These are phyloP conservation scores for Aspergillus neoniger DNA, from an alignment of 2,329 filamentous ascomycete species.

Conservation along the genomic window DNA sequence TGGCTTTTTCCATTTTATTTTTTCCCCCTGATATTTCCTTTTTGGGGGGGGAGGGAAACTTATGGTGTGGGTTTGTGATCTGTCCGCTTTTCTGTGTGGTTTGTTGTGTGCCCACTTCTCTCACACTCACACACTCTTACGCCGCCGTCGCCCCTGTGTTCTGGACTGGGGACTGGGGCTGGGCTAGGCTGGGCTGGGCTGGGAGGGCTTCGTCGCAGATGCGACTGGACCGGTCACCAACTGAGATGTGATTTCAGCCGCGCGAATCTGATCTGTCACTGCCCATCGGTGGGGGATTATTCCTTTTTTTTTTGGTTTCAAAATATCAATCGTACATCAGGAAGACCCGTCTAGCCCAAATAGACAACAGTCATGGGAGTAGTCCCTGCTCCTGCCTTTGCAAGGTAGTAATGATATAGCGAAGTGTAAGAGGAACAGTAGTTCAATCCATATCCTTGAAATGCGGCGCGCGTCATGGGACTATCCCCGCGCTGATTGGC, in stretches of 20 bases:
- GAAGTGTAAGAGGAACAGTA: not conserved
- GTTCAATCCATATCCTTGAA: not conserved
- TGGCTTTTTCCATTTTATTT: conserved; percentile 49
- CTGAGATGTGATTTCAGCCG: not conserved
- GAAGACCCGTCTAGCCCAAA: too few relatives aligned
- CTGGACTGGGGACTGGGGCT: not conserved
- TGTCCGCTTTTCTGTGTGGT: not conserved
- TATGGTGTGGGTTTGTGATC: not conserved
- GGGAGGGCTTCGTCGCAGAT: conserved; percentile 1
- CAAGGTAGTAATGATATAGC: too few relatives aligned
- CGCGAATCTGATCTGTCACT: not conserved
- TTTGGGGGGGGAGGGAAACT: not conserved
- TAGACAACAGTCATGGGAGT: too few relatives aligned
- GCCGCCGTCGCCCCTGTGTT: not conserved
- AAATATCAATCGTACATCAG: not conserved
- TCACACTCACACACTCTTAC: too few relatives aligned
- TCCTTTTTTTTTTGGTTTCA: too few relatives aligned
- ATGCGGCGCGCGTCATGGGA: conserved; percentile 13
- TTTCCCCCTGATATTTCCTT: not conserved
- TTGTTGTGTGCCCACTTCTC: too few relatives aligned
- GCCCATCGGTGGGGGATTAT: not conserved
- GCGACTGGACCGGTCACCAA: conserved; percentile 10
- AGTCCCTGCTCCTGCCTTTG: too few relatives aligned
- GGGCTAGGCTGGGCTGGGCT: too few relatives aligned
- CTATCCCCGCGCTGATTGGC: conserved; percentile 29